These are phyloP conservation scores for Beauveria rudraprayagi DNA, from an alignment of 2,329 filamentous ascomycete genomes.

Conservation along the genomic window DNA sequence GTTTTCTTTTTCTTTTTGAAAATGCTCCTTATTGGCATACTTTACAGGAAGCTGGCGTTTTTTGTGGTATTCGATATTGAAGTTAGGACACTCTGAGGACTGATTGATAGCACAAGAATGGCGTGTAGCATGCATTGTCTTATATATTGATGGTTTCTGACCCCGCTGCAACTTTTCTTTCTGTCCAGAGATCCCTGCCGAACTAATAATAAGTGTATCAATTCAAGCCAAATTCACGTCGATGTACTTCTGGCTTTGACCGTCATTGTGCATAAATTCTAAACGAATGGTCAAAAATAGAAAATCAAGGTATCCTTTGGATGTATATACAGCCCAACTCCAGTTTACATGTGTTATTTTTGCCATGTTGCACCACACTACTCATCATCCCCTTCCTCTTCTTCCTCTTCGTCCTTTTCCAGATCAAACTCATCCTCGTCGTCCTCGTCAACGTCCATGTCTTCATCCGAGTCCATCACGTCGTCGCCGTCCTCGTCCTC, in stretches of 20 bases:
- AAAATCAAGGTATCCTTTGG: slow-evolving; percentile 11
- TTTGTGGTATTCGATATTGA: neutral
- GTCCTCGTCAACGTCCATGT: slow-evolving; percentile 32
- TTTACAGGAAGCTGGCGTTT: neutral
- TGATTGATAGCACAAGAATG: neutral
- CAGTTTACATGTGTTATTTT: slow-evolving; percentile 7
- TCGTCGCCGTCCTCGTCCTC: slow-evolving; percentile 30
- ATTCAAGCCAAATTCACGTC: neutral
- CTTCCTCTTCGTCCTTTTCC: slow-evolving; percentile 10
- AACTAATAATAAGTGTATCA: neutral
- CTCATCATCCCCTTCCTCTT: slow-evolving; percentile 18
- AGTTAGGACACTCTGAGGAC: neutral
- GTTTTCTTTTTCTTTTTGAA: slow-evolving; percentile 9
- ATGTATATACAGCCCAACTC: slow-evolving; percentile 12
- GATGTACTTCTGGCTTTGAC: neutral
- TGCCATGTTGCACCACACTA: slow-evolving; percentile 1
- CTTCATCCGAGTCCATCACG: slow-evolving; percentile 31
- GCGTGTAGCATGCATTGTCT: neutral
- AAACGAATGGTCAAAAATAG: neutral
- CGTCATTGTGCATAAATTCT: neutral
- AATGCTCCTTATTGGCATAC: neutral
- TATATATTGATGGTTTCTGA: slow-evolving; percentile 2
- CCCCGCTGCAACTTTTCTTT: neutral
- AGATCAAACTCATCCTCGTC: slow-evolving; percentile 24
- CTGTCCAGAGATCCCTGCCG: too few species aligned